phyloP scores from a whole-genome alignment of 2,329 filamentous ascomycete species.

The Chrysosphaeria jannelii region DNA sequence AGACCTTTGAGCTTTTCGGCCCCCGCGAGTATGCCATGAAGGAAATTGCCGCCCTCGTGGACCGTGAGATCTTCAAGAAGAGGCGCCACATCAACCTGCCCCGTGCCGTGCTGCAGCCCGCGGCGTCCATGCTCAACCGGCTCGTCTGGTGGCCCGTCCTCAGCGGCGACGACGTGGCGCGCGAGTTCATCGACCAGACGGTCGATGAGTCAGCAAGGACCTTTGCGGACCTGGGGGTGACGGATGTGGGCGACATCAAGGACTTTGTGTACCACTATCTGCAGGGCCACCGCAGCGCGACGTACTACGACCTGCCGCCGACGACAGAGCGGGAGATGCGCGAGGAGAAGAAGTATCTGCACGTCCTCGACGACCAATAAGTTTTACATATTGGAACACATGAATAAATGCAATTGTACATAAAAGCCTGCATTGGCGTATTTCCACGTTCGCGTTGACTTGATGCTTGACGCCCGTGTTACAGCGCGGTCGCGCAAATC shows the following conservation, averaged over 20 bases:
- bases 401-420: background rate
- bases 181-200: constrained; percentile 74
- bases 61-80: constrained; percentile 74
- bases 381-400: background rate
- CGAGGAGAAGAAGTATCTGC: constrained; percentile 90
- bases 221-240: constrained; percentile 75
- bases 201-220: constrained; percentile 86
- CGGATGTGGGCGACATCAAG: constrained; percentile 61
- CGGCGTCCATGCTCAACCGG: constrained; percentile 47
- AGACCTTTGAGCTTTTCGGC: constrained; percentile 87
- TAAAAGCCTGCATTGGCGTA: too few species aligned
- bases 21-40: constrained; percentile 74
- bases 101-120: constrained; percentile 46
- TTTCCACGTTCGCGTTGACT: too few species aligned
- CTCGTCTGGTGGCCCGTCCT: constrained; percentile 67
- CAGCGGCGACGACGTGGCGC: constrained; percentile 63
- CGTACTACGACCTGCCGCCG: constrained; percentile 79
- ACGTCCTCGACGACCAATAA: constrained; percentile 70
- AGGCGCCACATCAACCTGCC: constrained; percentile 79
- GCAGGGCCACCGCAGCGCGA: constrained; percentile 68
- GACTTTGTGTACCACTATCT: constrained; percentile 82
- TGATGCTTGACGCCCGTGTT: too few species aligned
- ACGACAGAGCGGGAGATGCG: constrained; percentile 81
- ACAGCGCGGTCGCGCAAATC: too few species aligned
- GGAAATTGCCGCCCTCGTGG: constrained; percentile 65